Evolutionary conservation across 805 yeast species (phyloP), one percentile per base, ranked within the genome.

Genomic region (Pichia thaimueangensis): DNA sequence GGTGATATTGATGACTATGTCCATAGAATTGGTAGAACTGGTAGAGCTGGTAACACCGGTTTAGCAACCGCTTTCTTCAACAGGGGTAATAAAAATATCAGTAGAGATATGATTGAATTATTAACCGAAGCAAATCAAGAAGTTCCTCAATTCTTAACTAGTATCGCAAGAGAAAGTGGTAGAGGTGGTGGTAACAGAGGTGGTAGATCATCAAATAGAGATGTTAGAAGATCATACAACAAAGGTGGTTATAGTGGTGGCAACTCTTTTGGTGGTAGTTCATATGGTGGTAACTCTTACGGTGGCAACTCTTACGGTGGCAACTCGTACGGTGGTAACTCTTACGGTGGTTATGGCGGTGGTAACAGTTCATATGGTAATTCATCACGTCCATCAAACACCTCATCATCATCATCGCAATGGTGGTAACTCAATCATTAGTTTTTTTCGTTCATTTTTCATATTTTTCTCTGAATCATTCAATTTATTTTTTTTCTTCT

Each of bases 41-140:
- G 98, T 71, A 93, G 99, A 81, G 99, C 99, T 59, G 98, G 98
- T 78, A 93, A 93, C 73, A 81, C 84, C 49, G 99, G 99, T 85
- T 75, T 86, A 57, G 97, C 99, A 52, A 89, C 97, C 54, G 95
- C 99, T 39, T 93, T 93, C 74, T 86, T 93, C 71, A 93, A 93
- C 83, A 85, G 97, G 72, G 84, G 83, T 65, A 93, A 88, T 79
- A 79, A 76, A 62, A 88, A 88, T 62, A 75, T 94, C 58, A 91
- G 79, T 53, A 86, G 86, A 66, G 96, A 88, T 50, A 71, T 93
- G 65, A 67, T 87, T 59, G 95, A 86, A 43, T 76, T 93, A 56
- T 79, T 93, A 60, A 64, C 79, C 53, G 99, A 93, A 71, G 97
- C 98, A 50, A 91, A 93, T 73, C 99, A 93, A 74, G 97, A 91